Evolutionary conservation across 176 grass and related monocot species (phyloP).

Genomic region (Oryza longistaminata): DNA sequence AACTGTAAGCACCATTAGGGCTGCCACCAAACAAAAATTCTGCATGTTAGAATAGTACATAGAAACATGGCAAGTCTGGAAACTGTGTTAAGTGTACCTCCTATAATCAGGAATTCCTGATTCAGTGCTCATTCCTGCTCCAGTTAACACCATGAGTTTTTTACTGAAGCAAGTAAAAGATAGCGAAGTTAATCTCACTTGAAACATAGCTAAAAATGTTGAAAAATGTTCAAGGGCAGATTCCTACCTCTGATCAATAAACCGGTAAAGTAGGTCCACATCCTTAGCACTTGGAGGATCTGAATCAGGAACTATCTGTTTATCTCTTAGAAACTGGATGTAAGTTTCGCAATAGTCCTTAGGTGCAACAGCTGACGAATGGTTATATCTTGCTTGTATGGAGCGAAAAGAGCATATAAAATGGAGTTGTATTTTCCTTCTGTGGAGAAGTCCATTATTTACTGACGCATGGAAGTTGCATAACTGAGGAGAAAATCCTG

Average conservation of each 20-base stretch:
- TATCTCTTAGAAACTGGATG: slow-evolving; percentile 63
- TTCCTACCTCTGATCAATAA: slow-evolving; percentile 73
- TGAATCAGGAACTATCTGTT: slow-evolving; percentile 73
- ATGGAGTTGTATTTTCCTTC: slow-evolving; percentile 21
- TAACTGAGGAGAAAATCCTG: slow-evolving; percentile 52
- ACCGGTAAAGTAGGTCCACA: slow-evolving; percentile 67
- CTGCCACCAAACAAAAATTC: slow-evolving; percentile 47
- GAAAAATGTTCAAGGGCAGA: slow-evolving; percentile 7
- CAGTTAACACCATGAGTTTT: slow-evolving; percentile 89
- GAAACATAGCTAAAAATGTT: slow-evolving; percentile 31
- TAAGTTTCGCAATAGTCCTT: slow-evolving; percentile 57
- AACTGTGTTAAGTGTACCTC: slow-evolving; percentile 53
- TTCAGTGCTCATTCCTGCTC: slow-evolving; percentile 94
- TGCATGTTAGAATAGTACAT: slow-evolving; percentile 11
- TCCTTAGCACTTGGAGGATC: slow-evolving; percentile 75
- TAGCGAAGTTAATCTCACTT: slow-evolving; percentile 25
- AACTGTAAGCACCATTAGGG: slow-evolving; percentile 95
- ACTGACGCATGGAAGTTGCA: slow-evolving; percentile 31
- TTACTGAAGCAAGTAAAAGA: slow-evolving; percentile 57
- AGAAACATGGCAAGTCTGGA: slow-evolving; percentile 11
- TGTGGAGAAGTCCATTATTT: slow-evolving; percentile 28
- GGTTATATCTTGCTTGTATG: slow-evolving; percentile 44
- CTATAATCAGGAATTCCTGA: slow-evolving; percentile 98
- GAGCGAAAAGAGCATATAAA: slow-evolving; percentile 44
- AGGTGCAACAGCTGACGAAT: slow-evolving; percentile 46